phyloP scores from a whole-genome alignment of 2,329 filamentous ascomycete genomes.

The Incumbomyces delicatus region DNA sequence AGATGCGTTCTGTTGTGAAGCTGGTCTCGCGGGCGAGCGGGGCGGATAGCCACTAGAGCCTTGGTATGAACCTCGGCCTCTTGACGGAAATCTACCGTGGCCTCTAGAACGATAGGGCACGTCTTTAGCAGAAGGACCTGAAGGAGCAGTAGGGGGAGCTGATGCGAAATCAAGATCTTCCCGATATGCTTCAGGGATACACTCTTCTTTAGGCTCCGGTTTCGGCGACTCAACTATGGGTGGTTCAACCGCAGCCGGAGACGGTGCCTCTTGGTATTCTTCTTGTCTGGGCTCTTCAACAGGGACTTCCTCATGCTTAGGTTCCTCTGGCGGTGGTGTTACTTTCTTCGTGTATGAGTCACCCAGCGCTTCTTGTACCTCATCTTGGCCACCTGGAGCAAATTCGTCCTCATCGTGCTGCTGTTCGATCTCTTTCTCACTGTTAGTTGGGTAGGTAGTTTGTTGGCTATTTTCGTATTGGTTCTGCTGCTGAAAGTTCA shows the following conservation, averaged over 20 bases:
- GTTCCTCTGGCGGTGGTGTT: constrained; percentile 8
- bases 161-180: constrained; percentile 20
- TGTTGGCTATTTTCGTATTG: constrained; percentile 11
- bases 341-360: constrained; percentile 9
- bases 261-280: constrained; percentile 9
- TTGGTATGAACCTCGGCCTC: constrained; percentile 30
- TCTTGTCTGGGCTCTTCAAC: constrained; percentile 7
- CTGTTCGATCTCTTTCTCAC: constrained; percentile 9
- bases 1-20: constrained; percentile 20
- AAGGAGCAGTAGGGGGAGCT: constrained; percentile 24
- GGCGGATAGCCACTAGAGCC: constrained; percentile 20
- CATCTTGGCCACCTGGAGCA: constrained; percentile 26
- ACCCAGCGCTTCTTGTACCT: constrained; percentile 23
- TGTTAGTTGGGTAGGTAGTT: constrained; percentile 13
- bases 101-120: constrained; percentile 20
- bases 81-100: constrained; percentile 35
- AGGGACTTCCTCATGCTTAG: constrained; percentile 7
- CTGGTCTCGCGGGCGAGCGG: constrained; percentile 22
- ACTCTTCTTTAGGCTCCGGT: constrained; percentile 13
- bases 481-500: constrained; percentile 12
- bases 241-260: constrained; percentile 2
- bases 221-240: constrained; percentile 3
- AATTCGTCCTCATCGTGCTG: constrained; percentile 27
- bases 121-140: constrained; percentile 24
- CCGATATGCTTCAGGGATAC: constrained; percentile 19